These are phyloP conservation scores for Papiliotrema nemorosa DNA, from an alignment of 1,284 basidiomycete genomes.

Conservation along the genomic window DNA sequence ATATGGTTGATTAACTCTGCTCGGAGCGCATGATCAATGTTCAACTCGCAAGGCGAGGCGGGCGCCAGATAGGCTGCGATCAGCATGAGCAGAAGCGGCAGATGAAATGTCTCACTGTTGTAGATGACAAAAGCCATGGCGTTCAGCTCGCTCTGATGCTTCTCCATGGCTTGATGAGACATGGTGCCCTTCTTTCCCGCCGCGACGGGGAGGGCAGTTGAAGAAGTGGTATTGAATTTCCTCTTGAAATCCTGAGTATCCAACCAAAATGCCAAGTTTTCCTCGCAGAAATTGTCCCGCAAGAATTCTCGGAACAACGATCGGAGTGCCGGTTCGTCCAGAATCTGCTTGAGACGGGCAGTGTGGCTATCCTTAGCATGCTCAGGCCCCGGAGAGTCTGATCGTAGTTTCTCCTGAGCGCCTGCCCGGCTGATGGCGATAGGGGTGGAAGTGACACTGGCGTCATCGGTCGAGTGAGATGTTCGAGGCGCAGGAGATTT, in stretches of 20 bases:
- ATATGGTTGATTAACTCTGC: constrained; percentile 92
- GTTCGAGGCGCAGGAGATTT: not conserved
- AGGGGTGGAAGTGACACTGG: not conserved
- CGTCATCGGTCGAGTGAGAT: constrained; percentile 12
- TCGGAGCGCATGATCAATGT: constrained; percentile 94
- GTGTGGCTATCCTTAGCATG: constrained; percentile 77
- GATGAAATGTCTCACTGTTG: constrained; percentile 41
- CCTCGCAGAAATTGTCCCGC: constrained; percentile 92
- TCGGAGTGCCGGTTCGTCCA: constrained; percentile 87
- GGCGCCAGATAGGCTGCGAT: constrained; percentile 87
- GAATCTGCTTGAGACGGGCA: constrained; percentile 83
- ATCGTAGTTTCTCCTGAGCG: constrained; percentile 1
- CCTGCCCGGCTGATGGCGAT: not conserved
- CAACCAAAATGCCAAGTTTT: constrained; percentile 95
- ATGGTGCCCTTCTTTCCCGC: constrained; percentile 52
- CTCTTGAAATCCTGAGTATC: constrained; percentile 97
- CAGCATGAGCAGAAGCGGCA: not conserved
- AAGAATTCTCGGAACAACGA: constrained; percentile 92
- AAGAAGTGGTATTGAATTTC: constrained; percentile 91
- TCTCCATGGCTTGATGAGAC: constrained; percentile 88
- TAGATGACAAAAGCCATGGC: constrained; percentile 86
- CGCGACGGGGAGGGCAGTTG: constrained; percentile 62
- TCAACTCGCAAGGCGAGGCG: constrained; percentile 90
- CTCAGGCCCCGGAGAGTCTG: constrained; percentile 5
- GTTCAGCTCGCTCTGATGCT: constrained; percentile 91